Base-by-base conservation (phyloP, 164 flowering plant species). In the Cinnamomum micranthum region DNA sequence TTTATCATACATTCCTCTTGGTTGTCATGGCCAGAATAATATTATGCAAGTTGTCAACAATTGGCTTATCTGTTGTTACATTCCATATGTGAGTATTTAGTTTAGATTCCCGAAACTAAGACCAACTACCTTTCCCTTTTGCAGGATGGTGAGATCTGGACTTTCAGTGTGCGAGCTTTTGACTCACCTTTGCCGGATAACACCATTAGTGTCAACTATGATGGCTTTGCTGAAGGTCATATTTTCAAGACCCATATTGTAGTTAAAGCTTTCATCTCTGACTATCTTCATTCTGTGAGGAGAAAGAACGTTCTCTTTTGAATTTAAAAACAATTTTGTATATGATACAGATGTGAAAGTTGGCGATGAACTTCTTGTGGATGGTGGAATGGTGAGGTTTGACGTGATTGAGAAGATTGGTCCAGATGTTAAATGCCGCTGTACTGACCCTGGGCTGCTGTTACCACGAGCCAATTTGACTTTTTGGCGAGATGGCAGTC, bases 371-470 rank as follows among this genome's bases (percentile, higher is more conserved):
- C 94, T 95, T 72, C 90, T 95, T 50, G 96, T 95, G 76, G 98
- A 95, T 84, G 99, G 99, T 65, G 98, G 99, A 78, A 95, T 95
- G 99, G 98, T 92, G 79, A 91, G 98, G 83, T 93, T 93, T 86
- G 99, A 95, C 70, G 99, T 95, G 82, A 86, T 90, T 78, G 97
- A 93, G 85, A 95, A 91, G 82, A 82, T 95, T 81, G 99, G 99
- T 65, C 99, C 98, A 25, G 99, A 95, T 86, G 98, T 93, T 63
- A 93, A 90, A 79, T 92, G 98, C 78, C 81, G 79, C 19, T 93
- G 98, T 72, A 93, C 97, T 35, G 98, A 95, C 83, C 98, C 99
- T 65, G 99, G 99, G 47, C 81, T 93, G 73, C 71, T 95, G 86
- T 83, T 95, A 60, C 99, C 99, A 19, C 84, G 99, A 62, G 99